These are phyloP conservation scores for Peterozyma toletana DNA, from an alignment of 805 yeast species.

Conservation along the genomic window DNA sequence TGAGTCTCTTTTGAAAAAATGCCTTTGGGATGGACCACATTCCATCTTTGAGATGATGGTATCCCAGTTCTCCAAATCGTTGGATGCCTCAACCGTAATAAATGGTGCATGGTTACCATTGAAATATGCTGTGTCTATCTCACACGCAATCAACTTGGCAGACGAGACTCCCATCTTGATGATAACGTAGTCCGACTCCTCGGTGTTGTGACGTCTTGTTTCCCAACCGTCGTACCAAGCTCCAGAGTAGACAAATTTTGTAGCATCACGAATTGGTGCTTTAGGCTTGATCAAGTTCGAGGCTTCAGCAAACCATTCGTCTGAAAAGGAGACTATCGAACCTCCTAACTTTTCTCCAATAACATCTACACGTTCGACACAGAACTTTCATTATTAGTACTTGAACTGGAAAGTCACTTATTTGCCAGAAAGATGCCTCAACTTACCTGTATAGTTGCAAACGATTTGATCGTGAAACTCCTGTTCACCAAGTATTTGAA, in stretches of 20 bases:
- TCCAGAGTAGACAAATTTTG: conserved; percentile 74
- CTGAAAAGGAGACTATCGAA: conserved; percentile 57
- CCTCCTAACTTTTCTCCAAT: conserved; percentile 85
- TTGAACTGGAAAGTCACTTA: conserved; percentile 7
- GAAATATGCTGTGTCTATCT: conserved; percentile 90
- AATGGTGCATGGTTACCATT: conserved; percentile 93
- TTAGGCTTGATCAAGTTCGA: conserved; percentile 75
- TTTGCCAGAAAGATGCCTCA: conserved; percentile 28
- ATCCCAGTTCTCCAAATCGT: conserved; percentile 51
- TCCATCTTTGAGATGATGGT: conserved; percentile 59
- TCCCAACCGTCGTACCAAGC: conserved; percentile 99
- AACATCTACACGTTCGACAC: conserved; percentile 43
- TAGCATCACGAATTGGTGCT: conserved; percentile 75
- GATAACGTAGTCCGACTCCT: conserved; percentile 82
- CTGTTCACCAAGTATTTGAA: conserved; percentile 18
- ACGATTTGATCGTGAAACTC: conserved; percentile 41
- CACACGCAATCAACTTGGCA: conserved; percentile 76
- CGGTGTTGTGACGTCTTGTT: conserved; percentile 86
- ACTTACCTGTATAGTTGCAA: conserved; percentile 26
- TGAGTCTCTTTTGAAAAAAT: conserved; percentile 61
- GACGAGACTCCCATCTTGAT: conserved; percentile 77
- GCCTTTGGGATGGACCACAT: conserved; percentile 87
- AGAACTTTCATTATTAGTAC: conserved; percentile 5
- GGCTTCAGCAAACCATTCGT: conserved; percentile 96
- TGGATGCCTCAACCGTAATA: conserved; percentile 76